Conservation (phyloP, 2,329 filamentous ascomycete species). For the Ceratocystiopsis sp. region DNA sequence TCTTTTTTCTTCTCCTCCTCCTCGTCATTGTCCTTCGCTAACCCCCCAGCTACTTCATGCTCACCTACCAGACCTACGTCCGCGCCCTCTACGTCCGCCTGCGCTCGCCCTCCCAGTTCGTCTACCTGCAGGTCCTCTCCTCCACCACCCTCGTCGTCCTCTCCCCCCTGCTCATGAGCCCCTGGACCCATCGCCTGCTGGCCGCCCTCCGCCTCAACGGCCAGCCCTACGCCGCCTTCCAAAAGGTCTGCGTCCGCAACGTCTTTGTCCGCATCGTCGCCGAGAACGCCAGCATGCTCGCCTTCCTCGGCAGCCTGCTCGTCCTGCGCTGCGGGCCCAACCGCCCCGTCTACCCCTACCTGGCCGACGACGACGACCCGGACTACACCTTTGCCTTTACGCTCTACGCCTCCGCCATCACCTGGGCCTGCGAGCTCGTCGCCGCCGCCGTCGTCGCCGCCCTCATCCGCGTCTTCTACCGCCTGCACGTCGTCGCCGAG, state of each 20-base stretch:
- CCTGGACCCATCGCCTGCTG: slow-evolving; percentile 37
- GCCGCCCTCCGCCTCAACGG: slow-evolving; percentile 35
- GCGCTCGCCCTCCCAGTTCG: slow-evolving; percentile 46
- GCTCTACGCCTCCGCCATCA: slow-evolving; percentile 44
- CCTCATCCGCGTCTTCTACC: slow-evolving; percentile 40
- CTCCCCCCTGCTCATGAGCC: slow-evolving; percentile 46
- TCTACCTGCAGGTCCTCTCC: slow-evolving; percentile 46
- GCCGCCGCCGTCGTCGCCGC: slow-evolving; percentile 42
- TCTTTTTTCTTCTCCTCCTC: slow-evolving; percentile 9
- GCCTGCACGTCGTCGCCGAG: slow-evolving; percentile 45
- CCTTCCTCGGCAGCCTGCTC: slow-evolving; percentile 47
- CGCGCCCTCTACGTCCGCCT: slow-evolving; percentile 51
- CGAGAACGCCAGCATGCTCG: slow-evolving; percentile 51
- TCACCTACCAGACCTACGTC: slow-evolving; percentile 57
- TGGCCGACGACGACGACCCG: slow-evolving; percentile 40
- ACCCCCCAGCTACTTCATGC: slow-evolving; percentile 48
- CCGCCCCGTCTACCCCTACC: slow-evolving; percentile 52
- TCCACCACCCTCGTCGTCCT: slow-evolving; percentile 46
- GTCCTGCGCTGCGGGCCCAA: slow-evolving; percentile 51
- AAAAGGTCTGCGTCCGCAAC: slow-evolving; percentile 48
- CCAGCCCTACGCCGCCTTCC: slow-evolving; percentile 45
- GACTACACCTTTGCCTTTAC: slow-evolving; percentile 45
- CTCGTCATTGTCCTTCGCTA: too few relatives aligned
- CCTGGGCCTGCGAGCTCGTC: slow-evolving; percentile 49
- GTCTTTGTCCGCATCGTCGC: slow-evolving; percentile 51